Evolutionary conservation across 768 basidiomycete species (phyloP), one percentile per base, ranked within the genome.

Genomic region (Russula sp.): DNA sequence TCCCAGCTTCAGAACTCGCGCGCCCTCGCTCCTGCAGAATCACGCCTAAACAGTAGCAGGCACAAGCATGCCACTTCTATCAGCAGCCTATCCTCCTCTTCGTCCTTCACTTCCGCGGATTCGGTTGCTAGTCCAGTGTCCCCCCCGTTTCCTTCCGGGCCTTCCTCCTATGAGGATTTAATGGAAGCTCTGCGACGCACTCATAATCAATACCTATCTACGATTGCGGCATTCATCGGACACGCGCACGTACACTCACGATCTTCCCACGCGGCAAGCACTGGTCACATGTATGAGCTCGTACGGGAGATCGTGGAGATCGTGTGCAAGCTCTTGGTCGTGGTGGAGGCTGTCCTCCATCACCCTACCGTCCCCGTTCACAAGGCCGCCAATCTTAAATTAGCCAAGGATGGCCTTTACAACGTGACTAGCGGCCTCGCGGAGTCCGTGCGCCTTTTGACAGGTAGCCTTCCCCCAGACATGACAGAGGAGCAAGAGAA

Each of bases 211-310:
- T 89, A 95, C 68, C 78, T 98, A 11, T 96, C 93, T 5, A 90
- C 93, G 20, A 93, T 97, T 70, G 95, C 97, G 22, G 96, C 95
- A 7, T 94, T 99, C 72, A 97, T 99, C 68, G 96, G 95, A 1
- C 94, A 98, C 70, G 90, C 93, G 1, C 96, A 98, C 69, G 90
- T 91, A 16, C 91, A 98, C 77, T 87, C 90, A 22, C 86, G 91
- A 48, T 79, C 83, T 43, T 91, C 91, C 34, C 95, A 98, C 73
- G 93, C 96, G 0, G 91, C 93, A 6, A 92, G 88, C 63, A 95
- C 93, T 16, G 95, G 92, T 1, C 89, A 93, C 67, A 80, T 98
- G 73, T 94, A 97, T 70, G 94, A 98, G 67, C 83, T 98, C 56
- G 92, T 95, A n/a, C 84, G 88, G 55, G 92, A 96, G 74, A 89